Evolutionary conservation across 2,329 filamentous ascomycete species (phyloP), one percentile per base, ranked within the genome.

Genomic region (Aspergillus texensis): DNA sequence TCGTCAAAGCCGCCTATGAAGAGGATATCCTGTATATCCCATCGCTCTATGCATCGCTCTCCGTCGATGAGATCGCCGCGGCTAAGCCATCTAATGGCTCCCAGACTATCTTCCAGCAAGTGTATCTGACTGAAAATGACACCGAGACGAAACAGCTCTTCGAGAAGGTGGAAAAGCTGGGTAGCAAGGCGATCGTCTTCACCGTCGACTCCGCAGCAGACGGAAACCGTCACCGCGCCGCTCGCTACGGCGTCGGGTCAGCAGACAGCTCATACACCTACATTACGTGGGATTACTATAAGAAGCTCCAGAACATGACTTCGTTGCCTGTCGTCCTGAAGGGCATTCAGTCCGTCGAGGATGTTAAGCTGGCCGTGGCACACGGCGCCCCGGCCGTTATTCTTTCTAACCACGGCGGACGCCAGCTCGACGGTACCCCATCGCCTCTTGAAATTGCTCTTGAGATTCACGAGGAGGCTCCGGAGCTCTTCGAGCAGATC

Each of bases 121-220:
- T 62, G 6, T 62, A 64, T 8, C 62, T 64, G 11, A 41, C 32
- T 21, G 48, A 32, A n/a, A 64, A 64, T 45, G 60, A 62, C 19
- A 64, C 62, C 16, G 55, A 48, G 36, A 64, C 62, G 16, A 30
- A 64, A 43, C 30, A 57, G 30, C 16, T 64, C 3, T 62, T 64
- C 45, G 24, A 60, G 11, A 28, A 54, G 3, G 90, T 97, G 76
- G 88, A 91, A 74, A 84, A 84, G 67, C 83, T 93, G 56, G 83
- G 83, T 65, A 91, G 90, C 81, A 95, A 94, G 75, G 96, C 93
- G 76, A 85, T 98, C 68, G 89, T 89, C 65, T 82, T 97, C 58
- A 97, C 94, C 0, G 87, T 97, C 26, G 94, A 98, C 76, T 93
- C 93, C 0, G 91, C 94, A 0, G 91, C 95, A 1, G 91, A 92